phyloP scores from a whole-genome alignment of 176 grass and related monocot genomes.

The Miscanthus lutarioriparius region DNA sequence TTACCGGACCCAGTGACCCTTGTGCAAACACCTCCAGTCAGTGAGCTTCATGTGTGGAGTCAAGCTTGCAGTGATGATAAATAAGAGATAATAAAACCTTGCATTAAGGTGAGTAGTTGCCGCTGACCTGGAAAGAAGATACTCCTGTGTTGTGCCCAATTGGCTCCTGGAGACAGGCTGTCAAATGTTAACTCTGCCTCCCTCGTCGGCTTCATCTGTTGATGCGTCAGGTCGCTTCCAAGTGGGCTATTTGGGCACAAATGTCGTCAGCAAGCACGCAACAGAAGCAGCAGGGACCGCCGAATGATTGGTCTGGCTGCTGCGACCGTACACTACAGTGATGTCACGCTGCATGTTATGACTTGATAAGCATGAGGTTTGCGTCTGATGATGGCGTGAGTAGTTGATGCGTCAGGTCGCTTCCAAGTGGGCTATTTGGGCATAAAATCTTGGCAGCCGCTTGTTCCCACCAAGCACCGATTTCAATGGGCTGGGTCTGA shows the following conservation, averaged over 20 bases:
- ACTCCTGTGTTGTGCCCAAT: background rate
- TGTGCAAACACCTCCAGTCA: background rate
- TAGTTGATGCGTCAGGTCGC: no score
- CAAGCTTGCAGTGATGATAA: background rate
- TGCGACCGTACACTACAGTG: background rate
- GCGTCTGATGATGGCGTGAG: no score
- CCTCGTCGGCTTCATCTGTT: background rate
- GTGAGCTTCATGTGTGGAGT: background rate
- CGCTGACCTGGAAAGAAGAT: background rate
- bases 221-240: background rate
- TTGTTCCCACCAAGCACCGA: no score
- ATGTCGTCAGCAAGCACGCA: background rate
- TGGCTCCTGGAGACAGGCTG: background rate
- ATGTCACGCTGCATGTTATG: background rate
- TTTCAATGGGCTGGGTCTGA: no score
- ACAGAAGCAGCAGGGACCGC: no score
- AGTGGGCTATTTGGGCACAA: background rate
- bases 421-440: no score
- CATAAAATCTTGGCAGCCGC: no score
- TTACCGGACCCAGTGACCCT: background rate
- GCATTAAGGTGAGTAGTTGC: background rate
- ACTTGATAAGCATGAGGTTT: background rate
- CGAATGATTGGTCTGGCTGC: background rate
- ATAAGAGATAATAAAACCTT: background rate
- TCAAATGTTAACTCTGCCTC: conserved; percentile 1